A percentile compares a stretch with the other conserved stretches of the same genome.
Evolutionary conservation across 2,329 filamentous ascomycete genomes (phyloP).

Genomic region (Elsinoe ampelina): DNA sequence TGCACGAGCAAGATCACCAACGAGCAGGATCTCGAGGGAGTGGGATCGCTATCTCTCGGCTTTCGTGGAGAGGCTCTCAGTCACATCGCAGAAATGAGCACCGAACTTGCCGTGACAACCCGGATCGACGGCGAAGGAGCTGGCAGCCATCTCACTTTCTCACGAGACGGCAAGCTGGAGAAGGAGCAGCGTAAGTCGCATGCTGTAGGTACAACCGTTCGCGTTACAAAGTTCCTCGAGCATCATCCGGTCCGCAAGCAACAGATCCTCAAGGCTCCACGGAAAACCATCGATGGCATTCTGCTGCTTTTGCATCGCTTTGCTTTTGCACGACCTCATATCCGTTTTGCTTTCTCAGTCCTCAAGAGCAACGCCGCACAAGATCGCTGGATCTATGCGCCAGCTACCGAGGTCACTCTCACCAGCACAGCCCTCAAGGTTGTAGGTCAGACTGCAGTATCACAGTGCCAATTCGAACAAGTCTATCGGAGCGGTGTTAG

Average conservation of each 20-base stretch:
- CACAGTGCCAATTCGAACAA: constrained; percentile 43
- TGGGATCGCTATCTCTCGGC: constrained; percentile 55
- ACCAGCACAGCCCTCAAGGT: constrained; percentile 54
- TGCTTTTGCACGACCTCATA: constrained; percentile 54
- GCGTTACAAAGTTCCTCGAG: constrained; percentile 50
- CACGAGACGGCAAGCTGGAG: constrained; percentile 35
- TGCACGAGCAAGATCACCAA: constrained; percentile 64
- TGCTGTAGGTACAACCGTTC: constrained; percentile 60
- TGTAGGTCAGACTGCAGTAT: constrained; percentile 48
- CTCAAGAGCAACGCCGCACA: constrained; percentile 43
- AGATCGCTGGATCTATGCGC: constrained; percentile 54
- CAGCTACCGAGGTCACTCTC: constrained; percentile 40
- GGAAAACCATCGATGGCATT: constrained; percentile 49
- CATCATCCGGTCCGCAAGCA: constrained; percentile 55
- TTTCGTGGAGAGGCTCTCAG: constrained; percentile 69
- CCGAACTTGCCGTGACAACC: constrained; percentile 51
- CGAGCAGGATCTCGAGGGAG: constrained; percentile 51
- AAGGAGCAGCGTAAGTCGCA: constrained; percentile 41
- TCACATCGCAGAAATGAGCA: constrained; percentile 51
- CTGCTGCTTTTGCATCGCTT: constrained; percentile 55
- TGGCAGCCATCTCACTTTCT: constrained; percentile 45
- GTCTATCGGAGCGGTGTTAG: constrained; percentile 33
- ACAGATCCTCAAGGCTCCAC: constrained; percentile 46
- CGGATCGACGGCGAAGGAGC: constrained; percentile 52
- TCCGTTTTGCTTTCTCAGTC: constrained; percentile 54